Conservation (phyloP, 2,329 filamentous ascomycete genomes). For the Colletotrichum graminicola region DNA sequence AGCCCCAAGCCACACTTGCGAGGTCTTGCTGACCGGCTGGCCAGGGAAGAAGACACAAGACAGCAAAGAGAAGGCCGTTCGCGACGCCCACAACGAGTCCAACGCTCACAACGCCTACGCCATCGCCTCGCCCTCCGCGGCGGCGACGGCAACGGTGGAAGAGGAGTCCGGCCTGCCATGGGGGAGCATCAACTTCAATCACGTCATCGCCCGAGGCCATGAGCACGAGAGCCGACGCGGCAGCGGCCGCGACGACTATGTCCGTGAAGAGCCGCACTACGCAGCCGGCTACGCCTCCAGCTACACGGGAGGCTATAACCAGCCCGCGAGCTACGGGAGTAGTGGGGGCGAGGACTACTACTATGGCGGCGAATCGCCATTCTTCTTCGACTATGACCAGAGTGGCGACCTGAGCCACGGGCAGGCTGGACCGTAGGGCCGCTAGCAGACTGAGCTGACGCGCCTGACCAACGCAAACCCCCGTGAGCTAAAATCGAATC, state of each 20-base stretch:
- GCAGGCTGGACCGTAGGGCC: conserved; percentile 10
- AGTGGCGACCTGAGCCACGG: conserved; percentile 21
- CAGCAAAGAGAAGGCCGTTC: conserved; percentile 73
- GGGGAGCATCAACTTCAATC: conserved; percentile 75
- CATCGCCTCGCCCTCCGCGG: conserved; percentile 68
- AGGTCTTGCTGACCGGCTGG: background rate
- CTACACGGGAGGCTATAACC: conserved; percentile 40
- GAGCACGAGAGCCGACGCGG: conserved; percentile 60
- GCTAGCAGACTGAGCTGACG: background rate
- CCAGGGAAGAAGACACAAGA: conserved; percentile 78
- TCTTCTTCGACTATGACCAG: conserved; percentile 43
- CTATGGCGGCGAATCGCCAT: conserved; percentile 47
- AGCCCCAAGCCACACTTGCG: background rate
- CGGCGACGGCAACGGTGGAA: conserved; percentile 63
- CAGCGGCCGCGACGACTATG: conserved; percentile 54
- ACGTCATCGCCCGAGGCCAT: conserved; percentile 64
- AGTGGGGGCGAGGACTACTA: conserved; percentile 51
- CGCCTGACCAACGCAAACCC: no score
- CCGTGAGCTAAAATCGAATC: no score
- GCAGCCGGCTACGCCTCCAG: conserved; percentile 45
- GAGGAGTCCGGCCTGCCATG: conserved; percentile 77
- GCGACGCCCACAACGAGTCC: conserved; percentile 72
- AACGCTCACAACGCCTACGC: conserved; percentile 75
- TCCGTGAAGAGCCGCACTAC: conserved; percentile 51
- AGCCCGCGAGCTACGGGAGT: conserved; percentile 51